A percentile compares a stretch with the other conserved stretches of the same genome.
Evolutionary conservation across 192 early-diverging fungal genomes (phyloP).

Genomic region (Hyaloraphidium curvatum): DNA sequence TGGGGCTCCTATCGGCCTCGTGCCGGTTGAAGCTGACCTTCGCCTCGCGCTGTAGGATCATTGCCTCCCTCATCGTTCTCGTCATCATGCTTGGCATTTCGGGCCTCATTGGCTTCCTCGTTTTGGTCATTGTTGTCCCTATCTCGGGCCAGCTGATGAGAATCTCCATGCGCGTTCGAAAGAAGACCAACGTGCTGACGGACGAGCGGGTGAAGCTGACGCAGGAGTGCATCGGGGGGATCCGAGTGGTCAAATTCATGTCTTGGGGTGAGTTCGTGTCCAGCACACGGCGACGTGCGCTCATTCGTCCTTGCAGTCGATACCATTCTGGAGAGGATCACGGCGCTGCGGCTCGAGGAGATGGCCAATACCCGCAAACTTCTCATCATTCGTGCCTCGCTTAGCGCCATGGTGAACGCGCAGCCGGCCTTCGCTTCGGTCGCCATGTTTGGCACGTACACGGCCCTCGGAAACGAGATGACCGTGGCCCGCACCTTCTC

Average conservation of each 20-base stretch:
- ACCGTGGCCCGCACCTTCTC: neutral
- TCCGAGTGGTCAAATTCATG: constrained; percentile 7
- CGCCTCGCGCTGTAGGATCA: too few species aligned
- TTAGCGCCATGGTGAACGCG: too few species aligned
- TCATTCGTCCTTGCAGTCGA: too few species aligned
- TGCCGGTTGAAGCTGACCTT: too few species aligned
- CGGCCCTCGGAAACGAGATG: neutral
- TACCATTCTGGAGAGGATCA: neutral
- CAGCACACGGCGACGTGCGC: too few species aligned
- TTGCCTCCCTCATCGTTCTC: too few species aligned
- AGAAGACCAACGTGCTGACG: constrained; percentile 1
- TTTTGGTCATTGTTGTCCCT: too few species aligned
- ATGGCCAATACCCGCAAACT: neutral
- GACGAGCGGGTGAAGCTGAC: constrained; percentile 6
- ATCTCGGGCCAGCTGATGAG: too few species aligned
- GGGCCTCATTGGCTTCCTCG: too few species aligned
- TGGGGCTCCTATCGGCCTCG: too few species aligned
- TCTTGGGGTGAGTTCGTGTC: constrained; percentile 5
- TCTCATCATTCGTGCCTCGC: too few species aligned
- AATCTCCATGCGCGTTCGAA: constrained; percentile 17
- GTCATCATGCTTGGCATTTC: too few species aligned
- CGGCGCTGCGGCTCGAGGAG: neutral
- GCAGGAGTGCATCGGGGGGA: constrained; percentile 3
- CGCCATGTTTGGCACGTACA: neutral
- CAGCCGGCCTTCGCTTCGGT: neutral